These are phyloP conservation scores for Collybiopsis confluens DNA, from an alignment of 768 basidiomycete species.

Conservation along the genomic window DNA sequence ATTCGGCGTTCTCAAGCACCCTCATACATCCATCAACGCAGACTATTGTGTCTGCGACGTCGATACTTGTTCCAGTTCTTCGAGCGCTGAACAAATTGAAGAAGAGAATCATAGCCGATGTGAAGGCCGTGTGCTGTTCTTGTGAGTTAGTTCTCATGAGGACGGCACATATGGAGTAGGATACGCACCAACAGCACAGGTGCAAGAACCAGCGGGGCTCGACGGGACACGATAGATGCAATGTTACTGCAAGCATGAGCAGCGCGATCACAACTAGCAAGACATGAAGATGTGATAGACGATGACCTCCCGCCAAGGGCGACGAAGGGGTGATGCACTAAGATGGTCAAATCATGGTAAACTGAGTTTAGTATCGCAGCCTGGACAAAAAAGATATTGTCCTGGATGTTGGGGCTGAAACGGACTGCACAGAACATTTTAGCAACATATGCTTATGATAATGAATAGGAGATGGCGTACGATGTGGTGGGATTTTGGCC, in stretches of 20 bases:
- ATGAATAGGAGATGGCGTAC: conserved; percentile 14
- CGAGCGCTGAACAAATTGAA: conserved; percentile 6
- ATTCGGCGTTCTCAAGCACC: conserved; percentile 3
- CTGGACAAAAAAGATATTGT: conserved; percentile 37
- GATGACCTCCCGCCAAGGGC: not conserved
- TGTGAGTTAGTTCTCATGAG: not conserved
- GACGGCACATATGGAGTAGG: not conserved
- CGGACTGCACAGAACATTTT: not conserved
- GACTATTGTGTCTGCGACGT: not conserved
- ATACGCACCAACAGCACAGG: not conserved
- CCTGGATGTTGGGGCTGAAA: conserved; percentile 17
- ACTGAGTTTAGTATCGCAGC: conserved; percentile 42
- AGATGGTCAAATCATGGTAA: not conserved
- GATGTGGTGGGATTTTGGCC: conserved; percentile 59
- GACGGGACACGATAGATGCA: not conserved
- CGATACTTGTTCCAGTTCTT: not conserved
- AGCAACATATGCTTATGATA: not conserved
- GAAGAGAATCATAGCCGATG: conserved; percentile 1
- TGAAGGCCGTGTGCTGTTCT: not conserved
- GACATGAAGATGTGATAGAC: not conserved
- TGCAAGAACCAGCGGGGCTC: not conserved
- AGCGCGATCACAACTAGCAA: conserved; percentile 4
- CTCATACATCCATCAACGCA: conserved; percentile 1
- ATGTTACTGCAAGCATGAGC: conserved; percentile 2
- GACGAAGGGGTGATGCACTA: conserved; percentile 6